Evolutionary conservation across 345 rosid genomes (phyloP).

Genomic region (Ceriops decandra): DNA sequence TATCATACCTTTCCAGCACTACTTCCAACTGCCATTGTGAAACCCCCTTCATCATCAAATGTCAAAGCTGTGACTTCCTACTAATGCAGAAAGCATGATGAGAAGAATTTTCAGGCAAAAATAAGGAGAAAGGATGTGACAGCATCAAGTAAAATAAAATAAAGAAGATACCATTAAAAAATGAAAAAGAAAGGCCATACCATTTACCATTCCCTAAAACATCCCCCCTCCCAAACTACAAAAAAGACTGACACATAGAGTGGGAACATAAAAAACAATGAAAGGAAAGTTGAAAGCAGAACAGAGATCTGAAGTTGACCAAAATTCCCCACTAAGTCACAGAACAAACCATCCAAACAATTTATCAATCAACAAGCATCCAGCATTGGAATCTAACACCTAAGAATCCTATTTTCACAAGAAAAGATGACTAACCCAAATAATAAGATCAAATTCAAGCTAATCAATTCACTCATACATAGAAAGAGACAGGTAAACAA

Average conservation of each 20-base stretch:
- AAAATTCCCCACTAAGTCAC: no score
- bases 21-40: slow-evolving; percentile 84
- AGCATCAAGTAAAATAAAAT: no score
- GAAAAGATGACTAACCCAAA: not conserved
- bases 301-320: not conserved
- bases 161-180: not conserved
- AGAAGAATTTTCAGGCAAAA: slow-evolving; percentile 4
- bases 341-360: not conserved
- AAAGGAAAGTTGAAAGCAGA: not conserved
- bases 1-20: slow-evolving; percentile 75
- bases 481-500: slow-evolving; percentile 20
- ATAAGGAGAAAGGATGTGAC: not conserved
- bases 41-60: slow-evolving; percentile 82
- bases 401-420: not conserved
- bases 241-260: no score
- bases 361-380: not conserved
- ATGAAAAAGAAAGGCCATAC: not conserved
- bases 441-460: not conserved
- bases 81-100: slow-evolving; percentile 12
- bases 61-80: slow-evolving; percentile 89
- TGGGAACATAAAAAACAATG: not conserved
- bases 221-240: no score
- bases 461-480: slow-evolving; percentile 10
- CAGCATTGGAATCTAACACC: not conserved
- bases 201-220: not conserved